Conservation (phyloP, 1,139 yeast genomes). For the Pichiaceae sp. region DNA sequence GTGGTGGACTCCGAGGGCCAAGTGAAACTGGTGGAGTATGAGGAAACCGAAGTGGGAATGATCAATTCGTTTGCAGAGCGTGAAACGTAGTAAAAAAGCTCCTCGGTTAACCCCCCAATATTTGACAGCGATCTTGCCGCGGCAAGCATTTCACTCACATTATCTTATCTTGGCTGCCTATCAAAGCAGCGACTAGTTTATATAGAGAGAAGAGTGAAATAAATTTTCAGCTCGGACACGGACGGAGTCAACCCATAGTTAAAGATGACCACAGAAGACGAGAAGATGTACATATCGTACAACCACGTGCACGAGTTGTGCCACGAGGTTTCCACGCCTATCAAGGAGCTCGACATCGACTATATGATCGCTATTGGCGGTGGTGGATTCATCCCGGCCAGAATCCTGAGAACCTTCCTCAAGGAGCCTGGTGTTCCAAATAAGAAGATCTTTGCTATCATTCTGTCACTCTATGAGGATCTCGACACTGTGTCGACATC, state of each 20-base stretch:
- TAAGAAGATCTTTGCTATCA: conserved; percentile 90
- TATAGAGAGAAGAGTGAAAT: too few relatives aligned
- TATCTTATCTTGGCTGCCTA: background rate
- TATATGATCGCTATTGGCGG: conserved; percentile 54
- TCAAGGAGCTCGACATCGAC: conserved; percentile 42
- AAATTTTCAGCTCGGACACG: too few relatives aligned
- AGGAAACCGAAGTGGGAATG: conserved; percentile 68
- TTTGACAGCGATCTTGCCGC: too few relatives aligned
- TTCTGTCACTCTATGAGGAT: conserved; percentile 83
- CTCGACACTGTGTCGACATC: conserved; percentile 50
- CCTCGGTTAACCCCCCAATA: background rate
- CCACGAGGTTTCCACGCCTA: conserved; percentile 42
- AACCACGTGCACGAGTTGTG: conserved; percentile 56
- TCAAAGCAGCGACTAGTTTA: too few relatives aligned
- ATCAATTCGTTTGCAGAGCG: conserved; percentile 71
- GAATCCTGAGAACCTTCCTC: conserved; percentile 85
- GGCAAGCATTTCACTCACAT: background rate
- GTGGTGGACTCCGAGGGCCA: conserved; percentile 29
- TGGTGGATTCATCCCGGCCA: conserved; percentile 91
- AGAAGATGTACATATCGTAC: conserved; percentile 49
- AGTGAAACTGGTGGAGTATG: conserved; percentile 63
- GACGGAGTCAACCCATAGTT: too few relatives aligned
- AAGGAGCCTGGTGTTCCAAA: conserved; percentile 82
- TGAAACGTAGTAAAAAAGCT: conserved; percentile 25
- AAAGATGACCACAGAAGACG: conserved; percentile 6